Conservation (phyloP, 345 rosid species). For the Gossypium longicalyx region DNA sequence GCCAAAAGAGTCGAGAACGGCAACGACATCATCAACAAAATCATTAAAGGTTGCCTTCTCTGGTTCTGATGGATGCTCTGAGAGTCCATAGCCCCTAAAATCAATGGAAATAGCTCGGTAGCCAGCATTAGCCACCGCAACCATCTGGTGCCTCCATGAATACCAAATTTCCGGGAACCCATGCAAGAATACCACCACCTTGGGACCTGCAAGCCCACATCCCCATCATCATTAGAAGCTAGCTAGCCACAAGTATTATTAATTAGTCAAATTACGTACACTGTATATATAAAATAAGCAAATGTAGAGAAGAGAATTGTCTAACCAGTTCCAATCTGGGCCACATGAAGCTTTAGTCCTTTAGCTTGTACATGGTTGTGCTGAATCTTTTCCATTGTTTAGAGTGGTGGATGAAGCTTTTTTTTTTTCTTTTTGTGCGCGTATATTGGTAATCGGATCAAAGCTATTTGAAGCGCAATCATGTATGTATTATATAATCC, state of each 20-base stretch:
- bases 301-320: not conserved
- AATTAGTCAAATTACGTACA: not conserved
- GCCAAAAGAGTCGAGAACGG: slow-evolving; percentile 26
- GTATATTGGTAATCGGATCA: not conserved
- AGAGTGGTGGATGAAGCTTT: not conserved
- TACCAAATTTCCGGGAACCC: slow-evolving; percentile 49
- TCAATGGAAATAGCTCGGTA: slow-evolving; percentile 38
- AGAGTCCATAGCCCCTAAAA: slow-evolving; percentile 38
- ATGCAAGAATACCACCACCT: slow-evolving; percentile 34
- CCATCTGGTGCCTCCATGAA: slow-evolving; percentile 50
- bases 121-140: slow-evolving; percentile 31
- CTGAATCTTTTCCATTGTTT: slow-evolving; percentile 10
- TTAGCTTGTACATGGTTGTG: slow-evolving; percentile 5
- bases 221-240: not conserved
- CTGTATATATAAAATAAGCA: too few species aligned
- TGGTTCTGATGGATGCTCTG: slow-evolving; percentile 23
- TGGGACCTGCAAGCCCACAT: slow-evolving; percentile 7
- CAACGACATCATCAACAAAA: slow-evolving; percentile 30
- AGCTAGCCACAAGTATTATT: not conserved
- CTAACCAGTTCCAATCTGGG: slow-evolving; percentile 9
- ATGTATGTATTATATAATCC: not conserved
- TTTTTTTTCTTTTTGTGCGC: not conserved
- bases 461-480: not conserved
- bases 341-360: slow-evolving; percentile 8
- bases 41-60: slow-evolving; percentile 30